Evolutionary conservation across 2,329 filamentous ascomycete species (phyloP).

Genomic region (Chaetothyriales sp.): DNA sequence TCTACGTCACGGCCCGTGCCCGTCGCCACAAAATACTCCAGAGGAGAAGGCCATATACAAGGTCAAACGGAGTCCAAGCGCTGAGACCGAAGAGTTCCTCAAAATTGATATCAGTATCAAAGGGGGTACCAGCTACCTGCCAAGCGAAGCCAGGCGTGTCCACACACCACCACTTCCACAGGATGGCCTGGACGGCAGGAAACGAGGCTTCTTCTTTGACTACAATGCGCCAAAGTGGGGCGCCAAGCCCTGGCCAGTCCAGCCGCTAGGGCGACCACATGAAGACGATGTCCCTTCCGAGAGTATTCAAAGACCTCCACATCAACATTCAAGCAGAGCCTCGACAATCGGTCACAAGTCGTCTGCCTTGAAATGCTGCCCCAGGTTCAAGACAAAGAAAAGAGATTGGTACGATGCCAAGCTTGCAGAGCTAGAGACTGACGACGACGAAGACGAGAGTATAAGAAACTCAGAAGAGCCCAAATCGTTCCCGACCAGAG

Average conservation of each 20-base stretch:
- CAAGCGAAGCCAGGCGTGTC: conserved; percentile 18
- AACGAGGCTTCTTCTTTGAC: conserved; percentile 18
- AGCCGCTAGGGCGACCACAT: not conserved
- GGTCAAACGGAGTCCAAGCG: conserved; percentile 16
- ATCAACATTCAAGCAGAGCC: not conserved
- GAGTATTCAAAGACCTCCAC: not conserved
- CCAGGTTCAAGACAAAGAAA: conserved; percentile 3
- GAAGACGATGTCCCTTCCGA: not conserved
- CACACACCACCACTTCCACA: conserved; percentile 18
- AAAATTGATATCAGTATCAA: conserved; percentile 18
- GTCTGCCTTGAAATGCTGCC: not conserved
- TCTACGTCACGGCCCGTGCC: conserved; percentile 9
- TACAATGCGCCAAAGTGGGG: conserved; percentile 12
- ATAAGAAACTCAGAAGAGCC: not conserved
- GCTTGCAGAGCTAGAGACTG: conserved; percentile 12
- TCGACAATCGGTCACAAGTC: not conserved
- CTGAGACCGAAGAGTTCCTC: conserved; percentile 17
- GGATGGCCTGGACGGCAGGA: conserved; percentile 8
- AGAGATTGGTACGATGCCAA: conserved; percentile 17
- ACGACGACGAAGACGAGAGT: conserved; percentile 1
- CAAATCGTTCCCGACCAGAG: not conserved
- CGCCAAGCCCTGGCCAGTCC: not conserved
- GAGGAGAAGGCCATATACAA: conserved; percentile 17
- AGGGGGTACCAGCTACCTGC: conserved; percentile 18
- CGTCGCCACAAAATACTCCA: conserved; percentile 15